Evolutionary conservation across 2,329 filamentous ascomycete species (phyloP).

Genomic region (Eutypa lata): DNA sequence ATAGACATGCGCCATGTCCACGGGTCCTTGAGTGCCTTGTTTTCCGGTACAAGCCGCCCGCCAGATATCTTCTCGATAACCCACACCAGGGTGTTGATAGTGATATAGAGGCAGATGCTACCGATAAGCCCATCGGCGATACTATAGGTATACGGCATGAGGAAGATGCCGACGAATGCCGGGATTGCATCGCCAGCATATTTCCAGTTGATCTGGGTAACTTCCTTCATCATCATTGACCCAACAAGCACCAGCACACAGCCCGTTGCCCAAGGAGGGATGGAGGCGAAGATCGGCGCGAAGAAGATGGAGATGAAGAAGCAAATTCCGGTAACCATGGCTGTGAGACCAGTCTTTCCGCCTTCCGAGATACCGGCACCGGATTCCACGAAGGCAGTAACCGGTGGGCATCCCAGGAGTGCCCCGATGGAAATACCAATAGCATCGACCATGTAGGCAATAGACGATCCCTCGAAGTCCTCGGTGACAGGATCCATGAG

Average conservation of each 20-base stretch:
- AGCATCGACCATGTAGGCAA: conserved; percentile 82
- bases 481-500: conserved; percentile 78
- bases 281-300: conserved; percentile 84
- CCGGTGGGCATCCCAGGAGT: conserved; percentile 73
- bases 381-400: conserved; percentile 86
- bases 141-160: conserved; percentile 89
- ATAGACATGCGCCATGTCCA: conserved; percentile 80
- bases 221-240: conserved; percentile 78
- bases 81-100: conserved; percentile 72
- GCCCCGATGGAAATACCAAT: conserved; percentile 75
- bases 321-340: conserved; percentile 73
- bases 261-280: conserved; percentile 85
- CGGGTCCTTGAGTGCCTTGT: conserved; percentile 72
- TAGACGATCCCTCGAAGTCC: conserved; percentile 81
- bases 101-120: conserved; percentile 72
- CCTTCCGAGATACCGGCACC: conserved; percentile 87
- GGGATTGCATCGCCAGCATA: conserved; percentile 83
- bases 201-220: conserved; percentile 82
- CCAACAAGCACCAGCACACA: conserved; percentile 85
- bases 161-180: conserved; percentile 76
- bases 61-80: conserved; percentile 62
- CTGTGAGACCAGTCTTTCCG: conserved; percentile 79
- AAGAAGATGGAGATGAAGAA: conserved; percentile 90
- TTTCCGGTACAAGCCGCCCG: conserved; percentile 69
- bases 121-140: conserved; percentile 85